Evolutionary conservation across 1,284 basidiomycete species (phyloP).

Genomic region (Ganoderma sp.): DNA sequence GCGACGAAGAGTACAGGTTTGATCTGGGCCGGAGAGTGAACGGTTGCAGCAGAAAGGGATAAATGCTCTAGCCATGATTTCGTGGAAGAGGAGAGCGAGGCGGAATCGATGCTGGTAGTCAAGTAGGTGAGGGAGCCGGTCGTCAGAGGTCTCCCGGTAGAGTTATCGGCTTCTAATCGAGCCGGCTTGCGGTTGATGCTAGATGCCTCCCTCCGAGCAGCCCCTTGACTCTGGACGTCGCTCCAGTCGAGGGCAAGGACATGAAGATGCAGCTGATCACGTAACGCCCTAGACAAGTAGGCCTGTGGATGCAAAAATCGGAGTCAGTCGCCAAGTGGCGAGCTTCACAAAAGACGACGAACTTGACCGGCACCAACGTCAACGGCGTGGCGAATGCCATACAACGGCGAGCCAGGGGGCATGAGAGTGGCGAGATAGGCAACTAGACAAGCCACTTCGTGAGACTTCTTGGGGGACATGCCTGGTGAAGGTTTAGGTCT

Average conservation of each 20-base stretch:
- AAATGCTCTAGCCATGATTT: slow-evolving; percentile 11
- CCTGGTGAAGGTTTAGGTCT: slow-evolving; percentile 35
- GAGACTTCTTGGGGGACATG: slow-evolving; percentile 61
- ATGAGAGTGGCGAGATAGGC: slow-evolving; percentile 44
- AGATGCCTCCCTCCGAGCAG: slow-evolving; percentile 42
- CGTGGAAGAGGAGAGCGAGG: slow-evolving; percentile 17
- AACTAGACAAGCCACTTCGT: slow-evolving; percentile 57
- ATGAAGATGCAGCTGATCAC: slow-evolving; percentile 43
- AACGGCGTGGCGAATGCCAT: slow-evolving; percentile 45
- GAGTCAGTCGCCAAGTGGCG: background rate
- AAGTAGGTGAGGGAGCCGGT: slow-evolving; percentile 28
- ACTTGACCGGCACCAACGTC: slow-evolving; percentile 64
- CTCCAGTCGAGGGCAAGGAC: slow-evolving; percentile 60
- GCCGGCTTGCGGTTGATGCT: slow-evolving; percentile 12
- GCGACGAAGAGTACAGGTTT: slow-evolving; percentile 65
- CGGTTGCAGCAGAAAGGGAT: background rate
- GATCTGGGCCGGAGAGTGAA: slow-evolving; percentile 23
- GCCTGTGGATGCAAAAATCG: slow-evolving; percentile 42
- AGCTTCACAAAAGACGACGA: slow-evolving; percentile 28
- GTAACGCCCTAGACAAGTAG: slow-evolving; percentile 54
- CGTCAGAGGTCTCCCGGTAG: background rate
- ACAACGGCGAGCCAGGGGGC: slow-evolving; percentile 25
- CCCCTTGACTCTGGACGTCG: slow-evolving; percentile 51
- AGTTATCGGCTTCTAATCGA: background rate
- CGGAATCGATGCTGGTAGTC: slow-evolving; percentile 30